Percentiles rank a stretch among this genome's conserved stretches.
Evolutionary conservation across 306 rosid species (phyloP).

Genomic region (Corylus heterophylla): DNA sequence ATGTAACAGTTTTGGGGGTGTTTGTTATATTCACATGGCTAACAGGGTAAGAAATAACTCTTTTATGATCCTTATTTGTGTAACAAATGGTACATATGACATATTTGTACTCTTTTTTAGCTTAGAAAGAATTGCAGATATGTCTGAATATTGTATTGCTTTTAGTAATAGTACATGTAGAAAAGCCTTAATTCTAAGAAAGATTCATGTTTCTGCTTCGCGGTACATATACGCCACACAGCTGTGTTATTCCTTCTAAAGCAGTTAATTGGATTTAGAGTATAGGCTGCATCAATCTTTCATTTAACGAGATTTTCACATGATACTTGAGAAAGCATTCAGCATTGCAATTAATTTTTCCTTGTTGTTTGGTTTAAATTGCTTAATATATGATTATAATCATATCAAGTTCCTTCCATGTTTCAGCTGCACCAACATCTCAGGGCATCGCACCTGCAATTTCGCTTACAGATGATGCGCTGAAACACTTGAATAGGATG

Average conservation of each 20-base stretch:
- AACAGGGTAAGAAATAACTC: neutral
- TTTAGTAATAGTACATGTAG: neutral
- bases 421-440: constrained; percentile 46
- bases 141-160: neutral
- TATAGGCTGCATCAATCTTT: neutral
- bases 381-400: neutral
- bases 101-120: neutral
- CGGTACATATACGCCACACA: neutral
- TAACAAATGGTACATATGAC: neutral
- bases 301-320: neutral
- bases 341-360: neutral
- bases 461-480: constrained; percentile 64
- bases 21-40: neutral
- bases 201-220: neutral
- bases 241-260: neutral
- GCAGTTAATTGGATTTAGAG: neutral
- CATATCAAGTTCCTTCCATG: neutral
- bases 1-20: neutral
- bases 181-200: neutral
- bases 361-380: neutral
- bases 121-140: neutral
- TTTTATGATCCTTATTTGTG: neutral
- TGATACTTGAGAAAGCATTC: neutral
- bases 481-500: constrained; percentile 92
- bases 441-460: constrained; percentile 52